Percentiles rank a stretch among this genome's conserved stretches.
These are phyloP conservation scores for Talaromyces borbonicus DNA, from an alignment of 495 filamentous ascomycete species.

Conservation along the genomic window DNA sequence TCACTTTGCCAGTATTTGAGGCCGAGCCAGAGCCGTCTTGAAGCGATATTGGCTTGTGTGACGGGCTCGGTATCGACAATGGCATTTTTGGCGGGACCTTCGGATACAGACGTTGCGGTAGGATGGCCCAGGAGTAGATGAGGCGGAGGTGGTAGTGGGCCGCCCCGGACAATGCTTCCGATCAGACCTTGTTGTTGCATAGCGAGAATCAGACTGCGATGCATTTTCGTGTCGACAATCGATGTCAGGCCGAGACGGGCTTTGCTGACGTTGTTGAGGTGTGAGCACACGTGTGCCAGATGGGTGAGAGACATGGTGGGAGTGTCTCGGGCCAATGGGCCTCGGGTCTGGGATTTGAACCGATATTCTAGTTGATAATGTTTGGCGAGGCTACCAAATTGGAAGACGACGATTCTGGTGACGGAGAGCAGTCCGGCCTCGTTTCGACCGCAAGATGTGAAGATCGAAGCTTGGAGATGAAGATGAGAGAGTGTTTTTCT, in stretches of 20 bases:
- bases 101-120: slow-evolving; percentile 22
- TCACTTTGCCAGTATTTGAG: slow-evolving; percentile 88
- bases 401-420: too few relatives aligned
- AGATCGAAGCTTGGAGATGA: too few relatives aligned
- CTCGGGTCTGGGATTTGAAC: neutral
- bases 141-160: slow-evolving; percentile 52
- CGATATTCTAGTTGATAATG: neutral
- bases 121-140: slow-evolving; percentile 39
- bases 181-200: slow-evolving; percentile 80
- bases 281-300: slow-evolving; percentile 74
- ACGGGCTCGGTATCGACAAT: slow-evolving; percentile 37
- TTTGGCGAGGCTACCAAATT: too few relatives aligned
- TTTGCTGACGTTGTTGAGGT: slow-evolving; percentile 87
- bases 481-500: neutral
- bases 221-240: slow-evolving; percentile 70
- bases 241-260: slow-evolving; percentile 82
- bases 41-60: slow-evolving; percentile 68
- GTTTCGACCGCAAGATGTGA: too few relatives aligned
- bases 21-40: slow-evolving; percentile 77
- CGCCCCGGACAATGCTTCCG: slow-evolving; percentile 70
- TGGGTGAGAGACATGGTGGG: slow-evolving; percentile 72
- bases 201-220: slow-evolving; percentile 62
- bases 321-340: neutral
- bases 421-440: too few relatives aligned
- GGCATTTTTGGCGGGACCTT: slow-evolving; percentile 9